Conservation (phyloP, 805 yeast genomes). For the Lachancea thermotolerans region DNA sequence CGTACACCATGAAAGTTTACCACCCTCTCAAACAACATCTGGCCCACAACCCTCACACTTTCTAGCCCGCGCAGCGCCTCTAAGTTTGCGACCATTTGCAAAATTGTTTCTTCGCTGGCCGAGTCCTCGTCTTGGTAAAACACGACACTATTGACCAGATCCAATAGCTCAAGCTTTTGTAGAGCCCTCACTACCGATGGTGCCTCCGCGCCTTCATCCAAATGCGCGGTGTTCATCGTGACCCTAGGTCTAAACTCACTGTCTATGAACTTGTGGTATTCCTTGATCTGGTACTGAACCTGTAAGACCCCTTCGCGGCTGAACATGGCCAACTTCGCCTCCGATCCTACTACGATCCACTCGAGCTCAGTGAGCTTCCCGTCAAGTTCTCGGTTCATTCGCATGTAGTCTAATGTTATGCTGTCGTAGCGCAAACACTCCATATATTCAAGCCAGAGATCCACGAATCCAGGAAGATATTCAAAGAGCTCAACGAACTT, state of each 20-base stretch:
- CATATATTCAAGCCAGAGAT: conserved; percentile 21
- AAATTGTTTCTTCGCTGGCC: not conserved
- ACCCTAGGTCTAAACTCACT: not conserved
- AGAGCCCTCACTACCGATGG: not conserved
- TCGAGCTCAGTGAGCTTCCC: conserved; percentile 21
- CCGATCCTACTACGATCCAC: conserved; percentile 18
- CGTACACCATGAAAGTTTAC: conserved; percentile 28
- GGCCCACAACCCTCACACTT: conserved; percentile 17
- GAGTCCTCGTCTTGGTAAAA: conserved; percentile 6
- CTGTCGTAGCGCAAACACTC: conserved; percentile 27
- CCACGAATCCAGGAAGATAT: conserved; percentile 17
- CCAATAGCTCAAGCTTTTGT: not conserved
- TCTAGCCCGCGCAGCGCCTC: conserved; percentile 20
- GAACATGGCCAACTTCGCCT: conserved; percentile 19
- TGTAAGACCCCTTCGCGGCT: conserved; percentile 21
- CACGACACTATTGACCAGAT: not conserved
- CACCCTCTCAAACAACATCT: conserved; percentile 17
- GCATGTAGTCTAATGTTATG: conserved; percentile 25
- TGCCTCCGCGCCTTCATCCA: not conserved
- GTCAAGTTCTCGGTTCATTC: conserved; percentile 21
- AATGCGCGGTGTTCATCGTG: conserved; percentile 2
- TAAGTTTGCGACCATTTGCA: conserved; percentile 12
- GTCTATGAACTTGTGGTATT: conserved; percentile 11
- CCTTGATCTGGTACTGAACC: conserved; percentile 24
- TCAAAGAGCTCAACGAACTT: conserved; percentile 22